Evolutionary conservation across 768 basidiomycete genomes (phyloP).

Genomic region (Amanita rimosa): DNA sequence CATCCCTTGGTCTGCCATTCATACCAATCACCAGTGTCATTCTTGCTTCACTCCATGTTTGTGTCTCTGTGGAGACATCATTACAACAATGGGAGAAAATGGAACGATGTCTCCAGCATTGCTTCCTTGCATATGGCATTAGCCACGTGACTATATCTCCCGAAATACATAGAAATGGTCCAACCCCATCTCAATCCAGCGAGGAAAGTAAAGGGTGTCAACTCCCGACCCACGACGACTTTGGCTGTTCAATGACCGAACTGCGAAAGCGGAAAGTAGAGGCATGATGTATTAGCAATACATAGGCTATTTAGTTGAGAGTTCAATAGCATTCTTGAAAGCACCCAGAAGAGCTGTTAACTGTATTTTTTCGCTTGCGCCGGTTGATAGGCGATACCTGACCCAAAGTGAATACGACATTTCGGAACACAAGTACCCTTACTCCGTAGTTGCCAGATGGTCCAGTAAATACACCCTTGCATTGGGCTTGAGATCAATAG

Average conservation of each 20-base stretch:
- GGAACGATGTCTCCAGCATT: slow-evolving; percentile 35
- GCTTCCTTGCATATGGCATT: slow-evolving; percentile 41
- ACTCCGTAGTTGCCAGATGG: slow-evolving; percentile 94
- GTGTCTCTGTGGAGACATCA: slow-evolving; percentile 33
- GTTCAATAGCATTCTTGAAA: slow-evolving; percentile 87
- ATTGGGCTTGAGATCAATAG: slow-evolving; percentile 74
- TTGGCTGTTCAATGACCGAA: slow-evolving; percentile 30
- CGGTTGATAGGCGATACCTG: slow-evolving; percentile 86
- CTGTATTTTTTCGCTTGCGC: slow-evolving; percentile 91
- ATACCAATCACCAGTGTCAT: slow-evolving; percentile 23
- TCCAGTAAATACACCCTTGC: slow-evolving; percentile 90
- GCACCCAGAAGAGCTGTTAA: slow-evolving; percentile 83
- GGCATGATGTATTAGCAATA: slow-evolving; percentile 5
- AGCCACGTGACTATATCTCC: slow-evolving; percentile 46
- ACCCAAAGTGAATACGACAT: neutral
- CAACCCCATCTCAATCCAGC: slow-evolving; percentile 17
- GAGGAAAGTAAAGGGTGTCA: slow-evolving; percentile 22
- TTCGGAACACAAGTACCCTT: slow-evolving; percentile 18
- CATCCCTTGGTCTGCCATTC: neutral
- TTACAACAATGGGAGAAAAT: slow-evolving; percentile 40
- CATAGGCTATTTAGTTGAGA: slow-evolving; percentile 36
- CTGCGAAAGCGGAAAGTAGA: slow-evolving; percentile 22
- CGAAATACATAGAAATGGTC: slow-evolving; percentile 27
- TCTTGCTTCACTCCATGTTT: slow-evolving; percentile 43
- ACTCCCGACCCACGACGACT: slow-evolving; percentile 26